Conservation (phyloP, 2,329 filamentous ascomycete species). For the Penicillium brasilianum region DNA sequence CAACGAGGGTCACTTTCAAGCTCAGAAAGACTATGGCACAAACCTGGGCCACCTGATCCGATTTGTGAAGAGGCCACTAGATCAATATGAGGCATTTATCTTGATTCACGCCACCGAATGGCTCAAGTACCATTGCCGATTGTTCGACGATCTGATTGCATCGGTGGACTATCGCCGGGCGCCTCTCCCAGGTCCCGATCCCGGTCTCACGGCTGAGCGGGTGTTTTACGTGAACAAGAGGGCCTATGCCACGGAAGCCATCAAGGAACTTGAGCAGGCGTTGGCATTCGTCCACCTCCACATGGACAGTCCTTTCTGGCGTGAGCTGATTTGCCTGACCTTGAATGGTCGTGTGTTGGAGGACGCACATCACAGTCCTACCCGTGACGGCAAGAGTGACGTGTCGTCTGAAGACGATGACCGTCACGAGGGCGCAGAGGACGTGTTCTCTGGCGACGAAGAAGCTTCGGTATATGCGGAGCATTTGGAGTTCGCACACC, state of each 20-base stretch:
- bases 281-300: not conserved
- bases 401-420: not conserved
- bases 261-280: not conserved
- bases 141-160: not conserved
- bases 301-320: not conserved
- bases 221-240: not conserved
- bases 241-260: not conserved
- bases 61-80: not conserved
- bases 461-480: not conserved
- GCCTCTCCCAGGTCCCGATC: not conserved
- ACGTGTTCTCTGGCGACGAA: not conserved
- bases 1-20: not conserved
- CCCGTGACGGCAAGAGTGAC: not conserved
- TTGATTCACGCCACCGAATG: constrained; percentile 1
- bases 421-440: not conserved
- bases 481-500: too few species aligned
- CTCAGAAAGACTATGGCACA: not conserved
- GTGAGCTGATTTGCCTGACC: not conserved
- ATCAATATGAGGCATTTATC: not conserved
- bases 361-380: not conserved
- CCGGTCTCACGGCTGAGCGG: not conserved
- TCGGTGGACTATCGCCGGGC: not conserved
- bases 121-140: not conserved
- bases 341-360: not conserved
- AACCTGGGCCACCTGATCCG: not conserved